Evolutionary conservation across 2,329 filamentous ascomycete species (phyloP).

Genomic region (Epichloe gansuensis): DNA sequence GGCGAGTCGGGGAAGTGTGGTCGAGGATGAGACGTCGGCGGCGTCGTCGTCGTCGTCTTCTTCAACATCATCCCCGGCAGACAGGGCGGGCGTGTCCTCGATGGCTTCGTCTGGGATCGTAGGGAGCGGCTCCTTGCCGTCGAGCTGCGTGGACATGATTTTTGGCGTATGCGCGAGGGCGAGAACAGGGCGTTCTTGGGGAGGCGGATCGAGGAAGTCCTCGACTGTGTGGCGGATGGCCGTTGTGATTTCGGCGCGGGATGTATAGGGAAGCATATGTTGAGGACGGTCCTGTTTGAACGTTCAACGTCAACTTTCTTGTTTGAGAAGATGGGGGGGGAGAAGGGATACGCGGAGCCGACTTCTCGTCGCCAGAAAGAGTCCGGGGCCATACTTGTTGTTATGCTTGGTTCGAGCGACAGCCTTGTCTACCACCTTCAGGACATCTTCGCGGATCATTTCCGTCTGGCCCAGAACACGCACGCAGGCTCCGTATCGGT

Average conservation of each 20-base stretch:
- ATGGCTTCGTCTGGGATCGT: constrained; percentile 31
- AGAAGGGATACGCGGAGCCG: not conserved
- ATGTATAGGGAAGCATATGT: constrained; percentile 99
- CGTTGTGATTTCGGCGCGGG: constrained; percentile 85
- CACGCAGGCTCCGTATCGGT: constrained; percentile 82
- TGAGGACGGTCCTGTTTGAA: constrained; percentile 45
- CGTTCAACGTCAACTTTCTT: constrained; percentile 4
- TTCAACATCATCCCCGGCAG: constrained; percentile 23
- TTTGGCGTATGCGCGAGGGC: constrained; percentile 74
- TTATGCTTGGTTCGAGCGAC: constrained; percentile 81
- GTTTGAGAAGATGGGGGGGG: not conserved
- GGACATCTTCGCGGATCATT: constrained; percentile 74
- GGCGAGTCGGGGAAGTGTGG: constrained; percentile 46
- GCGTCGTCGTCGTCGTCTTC: constrained; percentile 29
- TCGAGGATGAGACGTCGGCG: constrained; percentile 39
- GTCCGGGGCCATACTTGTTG: constrained; percentile 43
- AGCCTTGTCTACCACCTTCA: constrained; percentile 77
- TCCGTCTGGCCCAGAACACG: constrained; percentile 76
- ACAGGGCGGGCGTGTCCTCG: not conserved
- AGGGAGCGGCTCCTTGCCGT: constrained; percentile 33
- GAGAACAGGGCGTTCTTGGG: constrained; percentile 65
- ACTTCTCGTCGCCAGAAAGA: not conserved
- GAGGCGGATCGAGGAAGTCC: constrained; percentile 65
- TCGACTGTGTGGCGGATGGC: constrained; percentile 79
- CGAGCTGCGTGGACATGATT: constrained; percentile 57